Conservation (phyloP, 2,329 filamentous ascomycete species). For the Xylaria sp. region DNA sequence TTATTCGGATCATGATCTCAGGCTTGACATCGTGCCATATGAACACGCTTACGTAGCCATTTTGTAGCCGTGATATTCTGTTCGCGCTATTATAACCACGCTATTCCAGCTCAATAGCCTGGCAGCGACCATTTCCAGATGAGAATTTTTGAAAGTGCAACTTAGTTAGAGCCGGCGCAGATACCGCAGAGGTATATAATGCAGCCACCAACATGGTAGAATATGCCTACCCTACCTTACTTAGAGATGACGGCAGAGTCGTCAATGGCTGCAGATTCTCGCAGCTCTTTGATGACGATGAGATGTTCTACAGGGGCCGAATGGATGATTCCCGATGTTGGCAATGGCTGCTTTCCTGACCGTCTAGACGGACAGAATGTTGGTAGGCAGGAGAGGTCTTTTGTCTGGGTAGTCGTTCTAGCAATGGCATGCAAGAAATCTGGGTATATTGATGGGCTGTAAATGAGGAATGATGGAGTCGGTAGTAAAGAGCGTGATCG, state of each 20-base stretch:
- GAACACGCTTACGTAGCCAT: neutral
- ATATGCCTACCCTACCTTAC: neutral
- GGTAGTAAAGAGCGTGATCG: neutral
- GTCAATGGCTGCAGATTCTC: too few species aligned
- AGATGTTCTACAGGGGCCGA: too few species aligned
- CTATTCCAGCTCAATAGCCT: slow-evolving; percentile 1
- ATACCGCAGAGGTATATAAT: too few species aligned
- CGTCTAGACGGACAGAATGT: neutral
- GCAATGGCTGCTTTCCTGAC: too few species aligned
- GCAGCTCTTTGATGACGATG: too few species aligned
- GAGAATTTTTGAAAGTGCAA: neutral
- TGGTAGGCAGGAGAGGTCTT: neutral
- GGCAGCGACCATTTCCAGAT: neutral
- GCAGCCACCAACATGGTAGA: neutral
- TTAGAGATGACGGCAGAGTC: neutral
- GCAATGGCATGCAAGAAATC: neutral
- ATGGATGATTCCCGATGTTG: too few species aligned
- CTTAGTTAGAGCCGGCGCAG: too few species aligned
- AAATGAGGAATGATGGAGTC: too few species aligned
- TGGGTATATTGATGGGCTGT: too few species aligned
- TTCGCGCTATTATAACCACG: neutral
- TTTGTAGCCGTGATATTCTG: neutral
- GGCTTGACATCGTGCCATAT: neutral
- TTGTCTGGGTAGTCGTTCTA: neutral
- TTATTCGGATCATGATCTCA: neutral